These are phyloP conservation scores for Apophysomyces elegans DNA, from an alignment of 371 early-diverging fungal species.

Conservation along the genomic window DNA sequence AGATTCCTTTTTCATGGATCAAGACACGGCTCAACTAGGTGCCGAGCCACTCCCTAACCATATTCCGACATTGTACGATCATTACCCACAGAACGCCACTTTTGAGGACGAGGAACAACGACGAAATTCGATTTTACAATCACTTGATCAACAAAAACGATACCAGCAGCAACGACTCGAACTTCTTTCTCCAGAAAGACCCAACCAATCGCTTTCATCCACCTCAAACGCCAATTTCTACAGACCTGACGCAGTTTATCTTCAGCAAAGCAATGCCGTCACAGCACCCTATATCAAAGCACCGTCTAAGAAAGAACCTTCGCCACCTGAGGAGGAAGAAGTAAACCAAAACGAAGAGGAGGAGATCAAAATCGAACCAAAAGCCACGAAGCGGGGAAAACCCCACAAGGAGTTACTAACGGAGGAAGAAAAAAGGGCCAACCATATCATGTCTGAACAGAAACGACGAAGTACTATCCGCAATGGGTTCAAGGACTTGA, in stretches of 20 bases:
- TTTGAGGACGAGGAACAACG: conserved; percentile 40
- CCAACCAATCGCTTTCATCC: conserved; percentile 6
- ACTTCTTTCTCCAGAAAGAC: conserved; percentile 6
- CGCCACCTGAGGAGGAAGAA: neutral
- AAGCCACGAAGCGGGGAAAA: conserved; percentile 30
- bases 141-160: conserved; percentile 43
- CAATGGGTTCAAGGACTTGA: conserved; percentile 82
- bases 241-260: conserved; percentile 28
- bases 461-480: conserved; percentile 87
- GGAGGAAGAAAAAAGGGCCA: conserved; percentile 85
- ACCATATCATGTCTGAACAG: conserved; percentile 91
- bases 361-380: conserved; percentile 19
- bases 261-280: conserved; percentile 35
- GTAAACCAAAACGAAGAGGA: conserved; percentile 6
- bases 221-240: conserved; percentile 1
- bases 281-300: conserved; percentile 28
- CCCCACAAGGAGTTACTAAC: conserved; percentile 71
- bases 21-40: conserved; percentile 16
- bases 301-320: conserved; percentile 5
- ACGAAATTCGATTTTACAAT: conserved; percentile 38
- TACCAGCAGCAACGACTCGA: conserved; percentile 21
- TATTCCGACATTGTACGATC: conserved; percentile 24
- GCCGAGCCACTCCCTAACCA: conserved; percentile 29
- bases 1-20: conserved; percentile 49
- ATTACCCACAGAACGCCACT: conserved; percentile 12